These are phyloP conservation scores for Aspergillus uvarum DNA, from an alignment of 2,329 filamentous ascomycete genomes.

Conservation along the genomic window DNA sequence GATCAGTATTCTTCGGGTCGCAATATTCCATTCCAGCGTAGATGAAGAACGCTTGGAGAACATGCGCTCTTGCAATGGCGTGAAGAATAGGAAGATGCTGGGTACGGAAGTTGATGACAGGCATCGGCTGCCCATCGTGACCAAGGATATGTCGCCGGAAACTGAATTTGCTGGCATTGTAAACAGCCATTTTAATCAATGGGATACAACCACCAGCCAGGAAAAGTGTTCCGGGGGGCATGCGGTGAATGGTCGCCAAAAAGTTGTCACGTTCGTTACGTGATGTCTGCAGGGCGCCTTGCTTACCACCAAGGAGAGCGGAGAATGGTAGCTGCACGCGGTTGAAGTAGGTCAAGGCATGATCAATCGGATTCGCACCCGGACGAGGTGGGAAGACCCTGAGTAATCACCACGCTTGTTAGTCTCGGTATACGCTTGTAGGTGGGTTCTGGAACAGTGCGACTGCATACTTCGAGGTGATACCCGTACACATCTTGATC, in stretches of 20 bases:
- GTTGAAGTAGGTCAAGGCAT: constrained; percentile 21
- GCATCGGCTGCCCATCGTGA: background rate
- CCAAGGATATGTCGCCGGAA: background rate
- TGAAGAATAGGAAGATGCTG: constrained; percentile 29
- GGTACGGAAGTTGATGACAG: constrained; percentile 27
- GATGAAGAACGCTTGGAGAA: constrained; percentile 10
- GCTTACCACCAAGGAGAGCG: constrained; percentile 14
- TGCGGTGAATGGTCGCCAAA: background rate
- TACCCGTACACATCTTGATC: constrained; percentile 10
- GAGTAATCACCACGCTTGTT: background rate
- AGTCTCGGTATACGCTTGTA: background rate
- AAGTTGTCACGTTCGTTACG: background rate
- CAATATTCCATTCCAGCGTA: constrained; percentile 36
- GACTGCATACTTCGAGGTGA: background rate
- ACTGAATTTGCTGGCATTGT: constrained; percentile 20
- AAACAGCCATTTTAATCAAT: constrained; percentile 19
- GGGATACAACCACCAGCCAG: constrained; percentile 19
- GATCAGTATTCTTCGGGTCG: constrained; percentile 10
- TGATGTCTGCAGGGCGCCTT: constrained; percentile 6
- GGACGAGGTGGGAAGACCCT: constrained; percentile 11
- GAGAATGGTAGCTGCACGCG: constrained; percentile 14
- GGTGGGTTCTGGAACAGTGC: too few species aligned
- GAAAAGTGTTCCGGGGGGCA: constrained; percentile 18
- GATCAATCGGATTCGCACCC: constrained; percentile 16
- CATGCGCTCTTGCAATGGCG: constrained; percentile 17